Percentiles rank a stretch among this genome's conserved stretches.
Evolutionary conservation across 148 eudicot species (phyloP).

Genomic region (Polygonum aviculare): DNA sequence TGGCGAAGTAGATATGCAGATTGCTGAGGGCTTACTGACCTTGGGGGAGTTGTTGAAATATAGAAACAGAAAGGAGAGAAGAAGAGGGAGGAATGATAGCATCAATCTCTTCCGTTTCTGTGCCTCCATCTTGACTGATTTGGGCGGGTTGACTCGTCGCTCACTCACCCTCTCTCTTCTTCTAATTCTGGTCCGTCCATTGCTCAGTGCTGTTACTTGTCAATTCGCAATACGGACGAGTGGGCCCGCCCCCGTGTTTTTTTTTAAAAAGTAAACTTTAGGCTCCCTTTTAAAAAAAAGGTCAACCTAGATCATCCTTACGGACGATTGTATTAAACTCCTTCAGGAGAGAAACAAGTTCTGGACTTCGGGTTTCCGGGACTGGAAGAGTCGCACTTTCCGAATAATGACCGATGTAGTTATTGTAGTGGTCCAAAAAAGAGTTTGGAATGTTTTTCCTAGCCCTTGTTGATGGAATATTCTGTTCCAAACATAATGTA

Average conservation of each 20-base stretch:
- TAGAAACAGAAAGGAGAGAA: conserved; percentile 41
- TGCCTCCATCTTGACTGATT: conserved; percentile 29
- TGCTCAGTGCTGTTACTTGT: background rate
- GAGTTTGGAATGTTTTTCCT: too few species aligned
- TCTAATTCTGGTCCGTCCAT: background rate
- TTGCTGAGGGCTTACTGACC: conserved; percentile 24
- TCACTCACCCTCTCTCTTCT: background rate
- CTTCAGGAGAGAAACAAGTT: too few species aligned
- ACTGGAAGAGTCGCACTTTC: too few species aligned
- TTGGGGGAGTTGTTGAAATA: conserved; percentile 31
- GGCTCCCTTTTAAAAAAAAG: too few species aligned
- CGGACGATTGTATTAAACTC: too few species aligned
- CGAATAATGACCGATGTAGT: too few species aligned
- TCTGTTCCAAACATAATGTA: too few species aligned
- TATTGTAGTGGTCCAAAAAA: too few species aligned
- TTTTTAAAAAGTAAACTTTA: too few species aligned
- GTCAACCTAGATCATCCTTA: too few species aligned
- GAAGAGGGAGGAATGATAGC: conserved; percentile 36
- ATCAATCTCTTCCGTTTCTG: conserved; percentile 38
- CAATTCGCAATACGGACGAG: background rate
- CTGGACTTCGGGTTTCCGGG: too few species aligned
- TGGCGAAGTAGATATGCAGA: background rate
- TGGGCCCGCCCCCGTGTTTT: background rate
- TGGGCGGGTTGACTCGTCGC: background rate
- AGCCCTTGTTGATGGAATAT: background rate